These are phyloP conservation scores for Nigrospora oryzae DNA, from an alignment of 2,329 filamentous ascomycete species.

Conservation along the genomic window DNA sequence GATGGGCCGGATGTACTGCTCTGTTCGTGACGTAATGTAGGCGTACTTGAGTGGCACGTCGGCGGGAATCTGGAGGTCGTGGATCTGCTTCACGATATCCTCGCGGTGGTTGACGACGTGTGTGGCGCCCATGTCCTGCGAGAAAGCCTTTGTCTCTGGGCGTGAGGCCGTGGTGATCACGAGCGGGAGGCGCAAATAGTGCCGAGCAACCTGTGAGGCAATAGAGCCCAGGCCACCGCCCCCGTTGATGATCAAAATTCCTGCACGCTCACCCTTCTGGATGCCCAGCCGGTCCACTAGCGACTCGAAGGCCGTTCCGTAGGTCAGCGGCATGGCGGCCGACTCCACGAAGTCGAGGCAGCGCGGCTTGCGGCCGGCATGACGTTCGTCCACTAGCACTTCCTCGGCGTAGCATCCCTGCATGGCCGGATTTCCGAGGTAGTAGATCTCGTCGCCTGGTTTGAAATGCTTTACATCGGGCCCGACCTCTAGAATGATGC, in stretches of 20 bases:
- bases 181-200: conserved; percentile 27
- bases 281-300: conserved; percentile 28
- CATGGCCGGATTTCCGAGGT: conserved; percentile 25
- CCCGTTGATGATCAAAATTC: conserved; percentile 36
- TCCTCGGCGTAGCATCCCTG: conserved; percentile 33
- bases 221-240: conserved; percentile 33
- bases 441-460: conserved; percentile 33
- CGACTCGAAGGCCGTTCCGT: conserved; percentile 32
- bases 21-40: conserved; percentile 30
- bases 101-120: conserved; percentile 32
- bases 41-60: conserved; percentile 29
- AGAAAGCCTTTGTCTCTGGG: conserved; percentile 28
- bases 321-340: conserved; percentile 33
- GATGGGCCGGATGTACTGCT: conserved; percentile 28
- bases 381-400: conserved; percentile 29
- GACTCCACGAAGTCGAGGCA: conserved; percentile 27
- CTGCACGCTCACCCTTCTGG: conserved; percentile 21
- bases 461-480: conserved; percentile 24
- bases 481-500: conserved; percentile 24
- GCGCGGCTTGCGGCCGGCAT: conserved; percentile 28
- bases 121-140: conserved; percentile 29
- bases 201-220: conserved; percentile 32
- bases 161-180: conserved; percentile 33
- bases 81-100: conserved; percentile 27
- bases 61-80: conserved; percentile 19